Conservation (phyloP, 108 stramenopile genomes). For the Fistulifera pelliculosa region DNA sequence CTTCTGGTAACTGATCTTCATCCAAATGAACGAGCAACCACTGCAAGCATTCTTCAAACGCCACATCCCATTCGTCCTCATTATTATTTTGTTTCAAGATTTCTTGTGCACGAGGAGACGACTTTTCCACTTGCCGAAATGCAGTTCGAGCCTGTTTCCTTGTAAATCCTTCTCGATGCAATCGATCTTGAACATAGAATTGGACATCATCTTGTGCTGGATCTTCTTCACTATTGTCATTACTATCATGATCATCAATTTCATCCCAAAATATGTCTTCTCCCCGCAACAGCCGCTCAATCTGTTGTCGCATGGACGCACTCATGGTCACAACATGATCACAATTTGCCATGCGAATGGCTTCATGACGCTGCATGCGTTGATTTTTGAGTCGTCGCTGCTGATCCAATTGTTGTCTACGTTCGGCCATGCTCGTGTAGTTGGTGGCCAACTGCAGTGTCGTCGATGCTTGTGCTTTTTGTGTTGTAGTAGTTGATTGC, state of each 20-base stretch:
- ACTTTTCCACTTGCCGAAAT: constrained; percentile 15
- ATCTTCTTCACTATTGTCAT: constrained; percentile 24
- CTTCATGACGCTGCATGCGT: constrained; percentile 56
- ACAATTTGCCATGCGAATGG: constrained; percentile 66
- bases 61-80: constrained; percentile 34
- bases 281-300: constrained; percentile 51
- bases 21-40: constrained; percentile 68
- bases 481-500: constrained; percentile 13
- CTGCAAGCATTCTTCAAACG: constrained; percentile 74
- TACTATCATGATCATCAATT: constrained; percentile 16
- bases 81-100: constrained; percentile 5
- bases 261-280: constrained; percentile 24
- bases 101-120: constrained; percentile 1
- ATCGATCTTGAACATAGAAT: constrained; percentile 51
- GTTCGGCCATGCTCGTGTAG: constrained; percentile 35
- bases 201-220: constrained; percentile 18
- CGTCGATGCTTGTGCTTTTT: constrained; percentile 31
- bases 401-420: constrained; percentile 26
- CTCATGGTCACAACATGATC: constrained; percentile 68
- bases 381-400: constrained; percentile 38
- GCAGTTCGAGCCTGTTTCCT: constrained; percentile 43
- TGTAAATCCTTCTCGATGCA: constrained; percentile 69
- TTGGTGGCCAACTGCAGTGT: constrained; percentile 18
- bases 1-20: constrained; percentile 76
- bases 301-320: constrained; percentile 45